A percentile compares a stretch with the other conserved stretches of the same genome.
Conservation (phyloP, 2,329 filamentous ascomycete species). For the Diaporthe sp. region DNA sequence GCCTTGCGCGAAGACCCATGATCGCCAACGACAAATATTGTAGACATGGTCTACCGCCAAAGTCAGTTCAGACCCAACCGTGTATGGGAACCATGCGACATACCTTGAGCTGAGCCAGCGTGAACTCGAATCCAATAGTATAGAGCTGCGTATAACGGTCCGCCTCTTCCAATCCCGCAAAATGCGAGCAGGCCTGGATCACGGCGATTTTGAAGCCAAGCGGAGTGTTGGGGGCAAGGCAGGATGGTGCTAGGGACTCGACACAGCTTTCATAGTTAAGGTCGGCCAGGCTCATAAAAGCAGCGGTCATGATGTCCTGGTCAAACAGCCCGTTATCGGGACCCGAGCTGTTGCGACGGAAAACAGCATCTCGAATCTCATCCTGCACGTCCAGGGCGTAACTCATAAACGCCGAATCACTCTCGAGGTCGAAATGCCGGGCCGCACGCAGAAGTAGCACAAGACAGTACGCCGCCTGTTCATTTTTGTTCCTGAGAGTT, state of each 20-base stretch:
- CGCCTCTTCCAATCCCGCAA: slow-evolving; percentile 63
- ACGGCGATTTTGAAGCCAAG: slow-evolving; percentile 70
- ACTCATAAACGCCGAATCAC: slow-evolving; percentile 71
- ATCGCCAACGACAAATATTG: slow-evolving; percentile 50
- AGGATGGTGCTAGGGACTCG: slow-evolving; percentile 65
- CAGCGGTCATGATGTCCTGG: slow-evolving; percentile 72
- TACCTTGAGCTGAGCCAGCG: slow-evolving; percentile 68
- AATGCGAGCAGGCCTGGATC: slow-evolving; percentile 71
- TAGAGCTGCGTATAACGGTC: slow-evolving; percentile 66
- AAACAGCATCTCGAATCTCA: slow-evolving; percentile 74
- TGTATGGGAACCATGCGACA: slow-evolving; percentile 31
- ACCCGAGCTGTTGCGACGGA: slow-evolving; percentile 61
- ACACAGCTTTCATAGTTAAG: slow-evolving; percentile 69
- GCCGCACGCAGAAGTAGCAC: slow-evolving; percentile 71
- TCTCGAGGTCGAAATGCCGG: slow-evolving; percentile 71
- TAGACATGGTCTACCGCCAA: slow-evolving; percentile 48
- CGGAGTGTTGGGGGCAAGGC: slow-evolving; percentile 67
- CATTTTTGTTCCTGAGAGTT: slow-evolving; percentile 71
- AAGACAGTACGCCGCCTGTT: slow-evolving; percentile 74
- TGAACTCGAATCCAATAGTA: slow-evolving; percentile 63
- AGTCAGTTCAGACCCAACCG: neutral
- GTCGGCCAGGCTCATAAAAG: slow-evolving; percentile 73
- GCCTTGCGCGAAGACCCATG: slow-evolving; percentile 52
- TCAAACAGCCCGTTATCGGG: slow-evolving; percentile 65
- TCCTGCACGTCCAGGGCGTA: slow-evolving; percentile 78